These are phyloP conservation scores for Metarhizium brunneum DNA, from an alignment of 2,329 filamentous ascomycete genomes.

Conservation along the genomic window DNA sequence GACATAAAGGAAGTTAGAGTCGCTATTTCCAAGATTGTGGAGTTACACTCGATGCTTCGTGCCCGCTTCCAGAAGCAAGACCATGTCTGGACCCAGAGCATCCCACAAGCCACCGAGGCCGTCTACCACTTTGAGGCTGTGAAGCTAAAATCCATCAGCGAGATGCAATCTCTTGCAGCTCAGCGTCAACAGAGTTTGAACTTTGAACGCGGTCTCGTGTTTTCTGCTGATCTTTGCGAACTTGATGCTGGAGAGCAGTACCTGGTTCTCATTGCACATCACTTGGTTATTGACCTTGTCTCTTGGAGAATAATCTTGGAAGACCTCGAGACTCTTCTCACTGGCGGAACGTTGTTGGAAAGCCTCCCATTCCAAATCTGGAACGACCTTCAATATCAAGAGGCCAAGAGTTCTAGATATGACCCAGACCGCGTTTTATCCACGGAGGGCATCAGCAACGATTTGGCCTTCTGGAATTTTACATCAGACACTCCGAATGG, in stretches of 20 bases:
- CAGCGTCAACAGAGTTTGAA: not conserved
- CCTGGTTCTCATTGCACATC: slow-evolving; percentile 24
- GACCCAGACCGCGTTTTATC: not conserved
- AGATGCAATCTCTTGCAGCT: not conserved
- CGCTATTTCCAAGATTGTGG: slow-evolving; percentile 2
- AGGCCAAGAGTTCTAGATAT: slow-evolving; percentile 9
- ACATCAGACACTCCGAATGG: not conserved
- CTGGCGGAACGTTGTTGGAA: slow-evolving; percentile 4
- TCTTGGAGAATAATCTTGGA: slow-evolving; percentile 35
- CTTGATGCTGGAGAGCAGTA: slow-evolving; percentile 10
- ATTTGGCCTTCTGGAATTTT: slow-evolving; percentile 2
- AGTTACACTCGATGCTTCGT: slow-evolving; percentile 7
- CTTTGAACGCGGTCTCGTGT: not conserved
- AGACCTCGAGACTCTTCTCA: slow-evolving; percentile 31
- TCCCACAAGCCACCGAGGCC: not conserved
- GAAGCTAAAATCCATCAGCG: not conserved
- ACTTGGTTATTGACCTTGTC: slow-evolving; percentile 33
- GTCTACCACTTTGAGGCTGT: not conserved
- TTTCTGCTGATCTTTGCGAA: slow-evolving; percentile 5
- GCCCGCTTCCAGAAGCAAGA: slow-evolving; percentile 2
- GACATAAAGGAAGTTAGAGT: not conserved
- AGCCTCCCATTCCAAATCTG: slow-evolving; percentile 16
- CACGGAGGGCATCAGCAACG: not conserved
- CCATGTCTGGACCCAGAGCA: not conserved
- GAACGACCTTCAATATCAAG: slow-evolving; percentile 23